A percentile compares a stretch with the other conserved stretches of the same genome.
phyloP scores from a whole-genome alignment of 1,139 yeast species.

The Diutina mesorugosa region DNA sequence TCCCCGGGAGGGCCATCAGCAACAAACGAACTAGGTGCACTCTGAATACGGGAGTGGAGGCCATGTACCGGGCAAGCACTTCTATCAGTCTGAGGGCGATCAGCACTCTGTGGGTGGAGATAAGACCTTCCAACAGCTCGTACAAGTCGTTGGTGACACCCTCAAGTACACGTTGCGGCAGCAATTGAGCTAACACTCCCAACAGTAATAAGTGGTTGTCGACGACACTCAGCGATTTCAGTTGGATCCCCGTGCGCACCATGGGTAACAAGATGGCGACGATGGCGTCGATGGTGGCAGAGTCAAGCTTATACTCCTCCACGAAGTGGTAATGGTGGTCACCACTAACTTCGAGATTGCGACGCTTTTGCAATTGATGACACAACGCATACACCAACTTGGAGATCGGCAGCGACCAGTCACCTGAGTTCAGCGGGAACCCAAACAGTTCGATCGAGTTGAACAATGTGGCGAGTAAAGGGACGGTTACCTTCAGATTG shows the following conservation, averaged over 20 bases:
- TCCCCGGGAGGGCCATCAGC: slow-evolving; percentile 62
- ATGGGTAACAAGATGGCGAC: slow-evolving; percentile 45
- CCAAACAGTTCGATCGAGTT: slow-evolving; percentile 73
- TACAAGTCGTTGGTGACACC: slow-evolving; percentile 61
- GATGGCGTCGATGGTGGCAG: slow-evolving; percentile 32
- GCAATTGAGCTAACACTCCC: slow-evolving; percentile 50
- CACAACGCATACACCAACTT: slow-evolving; percentile 45
- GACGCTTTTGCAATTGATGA: slow-evolving; percentile 47
- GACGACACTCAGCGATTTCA: slow-evolving; percentile 50
- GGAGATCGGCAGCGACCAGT: slow-evolving; percentile 69
- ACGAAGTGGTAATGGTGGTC: slow-evolving; percentile 27
- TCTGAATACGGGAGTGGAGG: slow-evolving; percentile 50
- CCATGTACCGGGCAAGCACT: slow-evolving; percentile 56
- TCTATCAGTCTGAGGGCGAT: slow-evolving; percentile 63
- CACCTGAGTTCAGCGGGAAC: slow-evolving; percentile 85
- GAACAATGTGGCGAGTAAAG: slow-evolving; percentile 38
- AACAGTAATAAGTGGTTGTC: slow-evolving; percentile 50
- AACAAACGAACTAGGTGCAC: slow-evolving; percentile 70
- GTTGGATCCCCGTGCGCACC: slow-evolving; percentile 65
- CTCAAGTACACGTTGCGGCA: slow-evolving; percentile 53
- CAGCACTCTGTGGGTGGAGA: slow-evolving; percentile 70
- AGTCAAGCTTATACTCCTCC: slow-evolving; percentile 27
- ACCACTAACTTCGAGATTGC: slow-evolving; percentile 24
- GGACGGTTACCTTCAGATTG: slow-evolving; percentile 34
- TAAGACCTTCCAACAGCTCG: slow-evolving; percentile 70